These are phyloP conservation scores for Strobilomyces confusus DNA, from an alignment of 768 basidiomycete genomes.

Conservation along the genomic window DNA sequence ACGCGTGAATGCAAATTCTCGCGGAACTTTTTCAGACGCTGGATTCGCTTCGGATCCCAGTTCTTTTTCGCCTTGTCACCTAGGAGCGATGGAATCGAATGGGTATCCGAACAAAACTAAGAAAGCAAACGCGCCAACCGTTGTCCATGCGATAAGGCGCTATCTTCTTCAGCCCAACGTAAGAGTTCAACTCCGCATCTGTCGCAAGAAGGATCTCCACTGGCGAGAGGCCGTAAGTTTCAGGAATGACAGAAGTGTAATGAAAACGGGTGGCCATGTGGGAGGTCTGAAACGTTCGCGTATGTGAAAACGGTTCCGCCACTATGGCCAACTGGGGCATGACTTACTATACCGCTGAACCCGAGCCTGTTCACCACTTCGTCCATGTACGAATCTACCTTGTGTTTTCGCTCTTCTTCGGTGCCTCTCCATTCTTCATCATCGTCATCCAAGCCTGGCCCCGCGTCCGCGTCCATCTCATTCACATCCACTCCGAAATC, in stretches of 20 bases:
- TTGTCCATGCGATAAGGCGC: constrained; percentile 80
- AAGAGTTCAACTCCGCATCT: constrained; percentile 90
- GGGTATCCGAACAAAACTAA: not conserved
- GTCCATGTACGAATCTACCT: constrained; percentile 85
- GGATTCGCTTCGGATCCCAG: constrained; percentile 62
- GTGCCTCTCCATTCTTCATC: constrained; percentile 81
- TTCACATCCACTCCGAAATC: constrained; percentile 46
- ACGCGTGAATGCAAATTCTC: constrained; percentile 48
- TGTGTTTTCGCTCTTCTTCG: constrained; percentile 85
- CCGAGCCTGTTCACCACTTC: constrained; percentile 80
- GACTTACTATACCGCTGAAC: constrained; percentile 89
- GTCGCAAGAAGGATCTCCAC: constrained; percentile 88
- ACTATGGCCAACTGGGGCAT: not conserved
- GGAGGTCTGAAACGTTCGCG: constrained; percentile 57
- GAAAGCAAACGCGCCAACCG: constrained; percentile 17
- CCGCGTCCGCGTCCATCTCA: constrained; percentile 46
- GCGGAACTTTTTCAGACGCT: constrained; percentile 72
- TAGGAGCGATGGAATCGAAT: not conserved
- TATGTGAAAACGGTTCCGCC: not conserved
- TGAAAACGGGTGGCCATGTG: constrained; percentile 91
- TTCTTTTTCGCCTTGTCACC: constrained; percentile 25
- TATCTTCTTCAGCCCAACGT: constrained; percentile 83
- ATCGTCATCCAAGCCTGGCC: constrained; percentile 32
- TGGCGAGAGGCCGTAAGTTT: constrained; percentile 68
- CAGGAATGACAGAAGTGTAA: constrained; percentile 67